Base-by-base conservation (phyloP, 2,329 filamentous ascomycete species). In the Phialophora verrucosa region DNA sequence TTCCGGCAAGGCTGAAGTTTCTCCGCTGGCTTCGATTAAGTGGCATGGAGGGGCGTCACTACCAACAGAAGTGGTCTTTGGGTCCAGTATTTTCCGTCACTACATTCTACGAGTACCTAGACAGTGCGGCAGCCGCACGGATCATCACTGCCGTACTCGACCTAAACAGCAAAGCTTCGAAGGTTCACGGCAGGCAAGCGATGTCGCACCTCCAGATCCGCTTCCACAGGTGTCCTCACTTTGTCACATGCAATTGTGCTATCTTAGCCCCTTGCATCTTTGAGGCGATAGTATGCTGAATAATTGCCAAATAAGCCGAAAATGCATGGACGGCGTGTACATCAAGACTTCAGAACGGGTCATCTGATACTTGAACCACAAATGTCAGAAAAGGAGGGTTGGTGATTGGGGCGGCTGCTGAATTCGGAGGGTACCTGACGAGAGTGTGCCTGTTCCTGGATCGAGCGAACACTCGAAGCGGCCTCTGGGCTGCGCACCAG, bases 401-500 rank as follows among this genome's bases (percentile, higher is more conserved):
- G 11, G 20, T 42, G 27, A 53, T 62, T 38, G 59, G 31, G 50
- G 23, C 47, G 32, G 51, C 47, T 53, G n/a, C 47, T 31, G 49
- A 35, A 58, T n/a, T 55, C 55, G 12, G 50, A 32, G 25, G 17
- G 64, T 57, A 47, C 62, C 57, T 64, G 61, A 54, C 42, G 58
- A 51, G 8, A 29, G 23, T 49, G 63, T 65, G 58, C 57, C 58
- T 59, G 65, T 64, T 54, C 65, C 62, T 62, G 60, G 51, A 53
- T 44, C 53, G 59, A 62, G 59, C 29, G 55, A 59, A 38, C 7
- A 23, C 20, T 44, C 32, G 11, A 53, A 8, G 50, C 50, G 50
- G 20, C 50, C 20, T 53, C 23, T 31, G 50, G 29, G 50, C 50
- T 44, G 17, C 17, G 14, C 38, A 44, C 38, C 8, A 44, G 14